Base-by-base conservation (phyloP, 257 asterid genomes). In the Avicennia marina region DNA sequence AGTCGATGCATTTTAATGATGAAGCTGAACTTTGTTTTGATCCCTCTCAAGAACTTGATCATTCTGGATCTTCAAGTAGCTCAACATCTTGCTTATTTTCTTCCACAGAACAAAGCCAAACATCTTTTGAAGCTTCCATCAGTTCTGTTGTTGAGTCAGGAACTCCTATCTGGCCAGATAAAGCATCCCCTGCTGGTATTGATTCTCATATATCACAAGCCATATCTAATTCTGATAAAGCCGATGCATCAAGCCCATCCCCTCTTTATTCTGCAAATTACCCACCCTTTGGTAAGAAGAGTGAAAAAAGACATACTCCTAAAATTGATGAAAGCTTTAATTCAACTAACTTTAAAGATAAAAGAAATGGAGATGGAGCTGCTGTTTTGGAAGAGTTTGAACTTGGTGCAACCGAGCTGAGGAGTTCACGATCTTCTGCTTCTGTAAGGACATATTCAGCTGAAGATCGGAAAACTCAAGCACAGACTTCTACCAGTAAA, bases 51-150 rank as follows among this genome's bases (percentile, higher is more conserved):
- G 75, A 57, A 59, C 46, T 34, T 44, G 68, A 58, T 29, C 65
- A 65, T 48, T 70, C 78, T 57, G 55, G 65, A 67, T 63, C 74
- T 50, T 68, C 78, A 49, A 69, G 64, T 73, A 61, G 69, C 68
- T 70, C 86, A 48, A 11, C 50, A 7, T 64, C 78, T 58, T 56
- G 26, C 54, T 66, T 69, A 56, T 63, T 63, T 50, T 73, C 80
- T 49, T 70, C 78, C 53, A 62, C 71, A 3, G 66, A 70, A 55
- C 68, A 9, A 69, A 74, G 75, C 60, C 72, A 69, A 62, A 22
- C 72, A 47, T 60, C 76, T 29, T 22, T 58, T 60, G 78, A 67
- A 61, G 70, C 81, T 58, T 73, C 71, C 22, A 29, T 13, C 50
- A 70, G 69, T 44, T 73, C 67, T 53, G 63, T 43, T 64, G 48